Conservation (phyloP, 371 early-diverging fungal species). For the Vairimorpha necatrix region DNA sequence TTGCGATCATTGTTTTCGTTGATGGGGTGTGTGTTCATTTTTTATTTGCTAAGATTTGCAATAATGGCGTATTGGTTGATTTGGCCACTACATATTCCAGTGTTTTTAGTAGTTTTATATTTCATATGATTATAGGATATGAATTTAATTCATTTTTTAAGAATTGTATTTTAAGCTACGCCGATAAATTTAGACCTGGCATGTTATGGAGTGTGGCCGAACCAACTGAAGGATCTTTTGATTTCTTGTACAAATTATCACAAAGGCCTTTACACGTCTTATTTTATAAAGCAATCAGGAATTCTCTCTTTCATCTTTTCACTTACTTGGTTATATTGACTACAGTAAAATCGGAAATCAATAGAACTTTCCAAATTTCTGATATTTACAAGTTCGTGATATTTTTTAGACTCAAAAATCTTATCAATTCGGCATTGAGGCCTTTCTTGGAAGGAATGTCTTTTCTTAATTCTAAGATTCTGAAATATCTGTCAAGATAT, state of each 20-base stretch:
- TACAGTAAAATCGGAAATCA: neutral
- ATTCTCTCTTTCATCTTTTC: neutral
- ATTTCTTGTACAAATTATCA: neutral
- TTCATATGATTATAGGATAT: slow-evolving; percentile 10
- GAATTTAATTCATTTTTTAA: neutral
- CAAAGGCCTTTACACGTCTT: no score
- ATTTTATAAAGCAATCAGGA: neutral
- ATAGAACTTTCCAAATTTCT: neutral
- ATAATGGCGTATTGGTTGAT: neutral
- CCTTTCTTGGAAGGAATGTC: neutral
- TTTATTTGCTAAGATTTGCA: neutral
- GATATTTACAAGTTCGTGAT: neutral
- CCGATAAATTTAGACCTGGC: neutral
- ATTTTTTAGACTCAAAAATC: neutral
- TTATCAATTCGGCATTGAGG: neutral
- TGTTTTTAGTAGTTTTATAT: neutral
- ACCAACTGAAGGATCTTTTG: neutral
- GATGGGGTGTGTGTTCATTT: neutral
- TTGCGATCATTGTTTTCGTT: neutral
- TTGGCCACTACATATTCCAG: neutral
- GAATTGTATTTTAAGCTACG: neutral
- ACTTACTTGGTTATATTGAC: neutral
- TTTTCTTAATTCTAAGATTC: neutral
- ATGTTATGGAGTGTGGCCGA: neutral
- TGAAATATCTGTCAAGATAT: neutral